Conservation (phyloP, 1,139 yeast species). For the Ogataea hybrid region DNA sequence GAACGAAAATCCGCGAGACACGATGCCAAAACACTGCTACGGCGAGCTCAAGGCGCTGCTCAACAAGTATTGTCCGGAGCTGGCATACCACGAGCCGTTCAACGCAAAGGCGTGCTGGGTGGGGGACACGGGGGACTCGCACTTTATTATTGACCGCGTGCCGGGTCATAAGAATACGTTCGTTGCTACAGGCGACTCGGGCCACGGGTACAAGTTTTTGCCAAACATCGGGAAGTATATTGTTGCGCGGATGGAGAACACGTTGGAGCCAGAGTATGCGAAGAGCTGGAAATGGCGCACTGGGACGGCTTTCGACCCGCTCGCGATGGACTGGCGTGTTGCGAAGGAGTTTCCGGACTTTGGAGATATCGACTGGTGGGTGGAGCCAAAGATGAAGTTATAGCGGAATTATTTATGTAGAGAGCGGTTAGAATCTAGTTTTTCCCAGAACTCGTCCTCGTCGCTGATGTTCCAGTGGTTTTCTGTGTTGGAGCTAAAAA, state of each 20-base stretch:
- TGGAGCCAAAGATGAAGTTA: too few relatives aligned
- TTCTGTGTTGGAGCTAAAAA: too few relatives aligned
- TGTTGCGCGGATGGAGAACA: constrained; percentile 30
- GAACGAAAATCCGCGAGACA: constrained; percentile 33
- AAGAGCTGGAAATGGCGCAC: constrained; percentile 37
- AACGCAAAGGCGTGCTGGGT: constrained; percentile 47
- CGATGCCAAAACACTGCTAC: constrained; percentile 36
- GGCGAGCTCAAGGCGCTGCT: constrained; percentile 31
- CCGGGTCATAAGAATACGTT: constrained; percentile 35
- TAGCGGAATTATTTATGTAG: too few relatives aligned
- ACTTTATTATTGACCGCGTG: constrained; percentile 42
- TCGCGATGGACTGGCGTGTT: constrained; percentile 36
- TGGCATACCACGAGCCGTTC: constrained; percentile 36
- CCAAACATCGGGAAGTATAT: constrained; percentile 45
- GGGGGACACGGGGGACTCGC: constrained; percentile 42
- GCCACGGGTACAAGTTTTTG: constrained; percentile 43
- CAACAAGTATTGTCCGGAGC: constrained; percentile 37
- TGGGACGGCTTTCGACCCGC: constrained; percentile 28
- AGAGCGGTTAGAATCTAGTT: too few relatives aligned
- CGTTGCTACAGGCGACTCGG: constrained; percentile 46
- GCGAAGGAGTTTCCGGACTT: constrained; percentile 31
- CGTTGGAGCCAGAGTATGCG: constrained; percentile 25
- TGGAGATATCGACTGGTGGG: constrained; percentile 30
- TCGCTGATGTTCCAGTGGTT: too few relatives aligned
- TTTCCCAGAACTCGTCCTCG: too few relatives aligned